Evolutionary conservation across 305 asterid genomes (phyloP).

Genomic region (Andrographis paniculata): DNA sequence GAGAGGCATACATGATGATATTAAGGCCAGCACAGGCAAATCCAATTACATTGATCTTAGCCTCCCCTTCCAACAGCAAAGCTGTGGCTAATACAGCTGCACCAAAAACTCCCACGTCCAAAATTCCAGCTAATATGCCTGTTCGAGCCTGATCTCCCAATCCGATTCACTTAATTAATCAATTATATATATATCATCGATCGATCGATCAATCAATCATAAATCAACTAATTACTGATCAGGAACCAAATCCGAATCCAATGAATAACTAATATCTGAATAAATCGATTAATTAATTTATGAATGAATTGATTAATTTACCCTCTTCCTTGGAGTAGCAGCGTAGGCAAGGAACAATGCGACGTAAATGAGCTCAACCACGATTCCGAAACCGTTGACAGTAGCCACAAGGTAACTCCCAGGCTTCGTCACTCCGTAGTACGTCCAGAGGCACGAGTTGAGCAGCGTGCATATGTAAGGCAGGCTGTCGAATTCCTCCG

Average conservation of each 20-base stretch:
- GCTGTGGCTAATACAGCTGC: constrained; percentile 24
- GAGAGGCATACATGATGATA: constrained; percentile 70
- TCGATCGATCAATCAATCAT: too few relatives aligned
- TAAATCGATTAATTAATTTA: too few relatives aligned
- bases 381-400: constrained; percentile 54
- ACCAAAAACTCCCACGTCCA: constrained; percentile 39
- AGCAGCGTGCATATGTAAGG: constrained; percentile 63
- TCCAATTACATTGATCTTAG: constrained; percentile 46
- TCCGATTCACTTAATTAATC: not conserved
- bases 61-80: constrained; percentile 29
- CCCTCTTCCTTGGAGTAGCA: constrained; percentile 43
- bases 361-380: constrained; percentile 37
- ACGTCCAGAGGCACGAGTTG: constrained; percentile 51
- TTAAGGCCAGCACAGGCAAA: constrained; percentile 47
- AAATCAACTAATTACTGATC: not conserved
- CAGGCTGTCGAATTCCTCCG: constrained; percentile 67
- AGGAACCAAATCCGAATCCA: too few relatives aligned
- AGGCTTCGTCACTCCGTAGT: constrained; percentile 57
- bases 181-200: too few relatives aligned
- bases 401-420: constrained; percentile 61
- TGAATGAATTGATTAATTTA: too few relatives aligned
- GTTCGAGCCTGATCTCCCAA: constrained; percentile 31
- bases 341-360: constrained; percentile 39
- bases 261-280: too few relatives aligned
- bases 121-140: constrained; percentile 23